phyloP scores from a whole-genome alignment of 2,329 filamentous ascomycete genomes.

The Neoarthrinium moseri region DNA sequence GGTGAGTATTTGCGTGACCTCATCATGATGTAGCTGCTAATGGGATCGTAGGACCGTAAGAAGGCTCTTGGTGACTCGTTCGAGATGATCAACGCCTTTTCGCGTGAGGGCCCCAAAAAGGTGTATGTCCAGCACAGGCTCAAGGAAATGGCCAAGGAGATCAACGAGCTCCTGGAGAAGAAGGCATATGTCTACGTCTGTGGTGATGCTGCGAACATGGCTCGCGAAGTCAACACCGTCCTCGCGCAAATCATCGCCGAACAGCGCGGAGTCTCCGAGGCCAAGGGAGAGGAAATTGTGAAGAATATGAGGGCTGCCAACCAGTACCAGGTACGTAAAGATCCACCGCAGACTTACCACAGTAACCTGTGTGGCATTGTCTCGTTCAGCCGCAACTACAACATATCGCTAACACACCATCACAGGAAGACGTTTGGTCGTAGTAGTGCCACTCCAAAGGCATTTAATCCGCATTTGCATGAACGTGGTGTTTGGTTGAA shows the following conservation, averaged over 20 bases:
- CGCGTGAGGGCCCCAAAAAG: conserved; percentile 82
- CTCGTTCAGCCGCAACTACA: not conserved
- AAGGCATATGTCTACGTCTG: conserved; percentile 98
- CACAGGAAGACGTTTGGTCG: conserved; percentile 71
- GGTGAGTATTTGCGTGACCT: conserved; percentile 54
- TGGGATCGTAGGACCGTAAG: conserved; percentile 68
- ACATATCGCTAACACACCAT: conserved; percentile 26
- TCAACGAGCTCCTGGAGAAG: conserved; percentile 82
- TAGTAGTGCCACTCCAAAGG: too few species aligned
- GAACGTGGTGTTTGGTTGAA: conserved; percentile 4
- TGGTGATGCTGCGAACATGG: conserved; percentile 97
- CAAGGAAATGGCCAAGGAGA: conserved; percentile 76
- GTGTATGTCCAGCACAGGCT: conserved; percentile 96
- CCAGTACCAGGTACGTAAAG: conserved; percentile 81
- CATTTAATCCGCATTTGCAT: conserved; percentile 15
- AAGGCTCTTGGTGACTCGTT: conserved; percentile 83
- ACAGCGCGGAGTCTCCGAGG: conserved; percentile 75
- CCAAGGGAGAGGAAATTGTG: conserved; percentile 92
- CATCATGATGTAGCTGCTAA: conserved; percentile 25
- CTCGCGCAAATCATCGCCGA: conserved; percentile 83
- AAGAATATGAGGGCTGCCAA: conserved; percentile 95
- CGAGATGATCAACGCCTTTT: conserved; percentile 90
- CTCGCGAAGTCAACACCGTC: conserved; percentile 86
- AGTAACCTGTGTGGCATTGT: conserved; percentile 6
- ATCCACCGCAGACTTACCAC: too few species aligned